phyloP scores from a whole-genome alignment of 1,139 yeast genomes.

The Kodamaea anthophila region DNA sequence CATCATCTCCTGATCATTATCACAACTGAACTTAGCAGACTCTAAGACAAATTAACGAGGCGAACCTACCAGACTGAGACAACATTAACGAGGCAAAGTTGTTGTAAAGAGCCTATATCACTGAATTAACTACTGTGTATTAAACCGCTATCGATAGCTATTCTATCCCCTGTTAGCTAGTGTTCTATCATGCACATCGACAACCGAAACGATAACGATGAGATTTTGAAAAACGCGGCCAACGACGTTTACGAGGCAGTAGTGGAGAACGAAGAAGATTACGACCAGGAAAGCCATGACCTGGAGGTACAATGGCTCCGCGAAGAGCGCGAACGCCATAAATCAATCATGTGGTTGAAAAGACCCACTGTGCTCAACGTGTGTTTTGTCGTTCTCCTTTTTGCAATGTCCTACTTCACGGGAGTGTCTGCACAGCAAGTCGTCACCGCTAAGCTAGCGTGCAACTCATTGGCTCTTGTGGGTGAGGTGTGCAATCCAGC shows the following conservation, averaged over 20 bases:
- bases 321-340: constrained; percentile 29
- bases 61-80: too few relatives aligned
- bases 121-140: too few relatives aligned
- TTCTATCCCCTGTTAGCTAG: too few relatives aligned
- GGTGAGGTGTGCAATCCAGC: constrained; percentile 22
- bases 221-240: constrained; percentile 18
- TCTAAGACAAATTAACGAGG: too few relatives aligned
- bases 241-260: constrained; percentile 25
- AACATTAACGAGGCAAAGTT: too few relatives aligned
- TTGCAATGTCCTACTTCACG: constrained; percentile 24
- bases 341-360: constrained; percentile 27
- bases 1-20: too few relatives aligned
- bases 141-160: too few relatives aligned
- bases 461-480: constrained; percentile 20
- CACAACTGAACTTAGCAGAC: too few relatives aligned
- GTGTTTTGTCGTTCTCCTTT: constrained; percentile 21
- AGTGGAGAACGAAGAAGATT: constrained; percentile 24
- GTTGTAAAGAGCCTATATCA: too few relatives aligned
- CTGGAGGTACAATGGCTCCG: constrained; percentile 36
- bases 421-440: constrained; percentile 33
- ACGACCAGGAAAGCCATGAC: constrained; percentile 23
- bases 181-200: too few relatives aligned
- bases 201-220: constrained; percentile 3
- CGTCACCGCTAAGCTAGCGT: constrained; percentile 31
- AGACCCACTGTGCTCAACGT: constrained; percentile 32